Base-by-base conservation (phyloP, 305 asterid species). In the Rubia peregrina region DNA sequence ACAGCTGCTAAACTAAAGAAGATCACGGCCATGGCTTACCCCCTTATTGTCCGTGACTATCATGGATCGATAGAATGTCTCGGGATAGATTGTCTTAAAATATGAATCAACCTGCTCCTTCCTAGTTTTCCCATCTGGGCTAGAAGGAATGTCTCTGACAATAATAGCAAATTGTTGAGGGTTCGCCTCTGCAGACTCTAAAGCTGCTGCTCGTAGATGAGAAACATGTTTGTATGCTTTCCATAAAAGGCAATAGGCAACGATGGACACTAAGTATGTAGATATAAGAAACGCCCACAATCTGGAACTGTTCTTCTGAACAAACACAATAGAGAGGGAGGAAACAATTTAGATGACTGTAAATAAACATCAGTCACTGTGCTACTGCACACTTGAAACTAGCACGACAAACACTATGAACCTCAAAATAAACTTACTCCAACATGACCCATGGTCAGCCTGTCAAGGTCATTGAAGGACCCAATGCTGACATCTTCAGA, bases 61-160 rank as follows among this genome's bases (percentile, higher is more conserved):
- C 83, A 93, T 76, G 65, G 98, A 93, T 68, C 95, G 78, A 73
- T 90, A 88, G 78, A 82, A 93, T 6, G 95, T 79, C 9, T 93
- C 98, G 0, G 97, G 96, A 81, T 90, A 93, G 74, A 93, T 91
- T 10, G 83, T 78, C 77, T 66, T 80, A 46, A 93, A 93, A 73
- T 82, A 91, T 0, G 91, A 82, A 77, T 93, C 98, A 11, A 93
- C 90, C 70, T 89, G 97, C 51, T 89, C 97, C 80, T 93, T 93
- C 59, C 83, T 79, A 21, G 86, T 83, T 73, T 83, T 95, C 59
- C 90, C 92, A 7, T 60, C 67, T 5, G 90, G 68, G 6, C 41
- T 69, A 21, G 76, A n/a, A 65, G 98, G 98, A 43, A 93, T 78
- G 82, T 93, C 98, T 61, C 98, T 84, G 59, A 88, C 96, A 71